These are phyloP conservation scores for Diaporthe humulicola DNA, from an alignment of 2,329 filamentous ascomycete genomes.

Conservation along the genomic window DNA sequence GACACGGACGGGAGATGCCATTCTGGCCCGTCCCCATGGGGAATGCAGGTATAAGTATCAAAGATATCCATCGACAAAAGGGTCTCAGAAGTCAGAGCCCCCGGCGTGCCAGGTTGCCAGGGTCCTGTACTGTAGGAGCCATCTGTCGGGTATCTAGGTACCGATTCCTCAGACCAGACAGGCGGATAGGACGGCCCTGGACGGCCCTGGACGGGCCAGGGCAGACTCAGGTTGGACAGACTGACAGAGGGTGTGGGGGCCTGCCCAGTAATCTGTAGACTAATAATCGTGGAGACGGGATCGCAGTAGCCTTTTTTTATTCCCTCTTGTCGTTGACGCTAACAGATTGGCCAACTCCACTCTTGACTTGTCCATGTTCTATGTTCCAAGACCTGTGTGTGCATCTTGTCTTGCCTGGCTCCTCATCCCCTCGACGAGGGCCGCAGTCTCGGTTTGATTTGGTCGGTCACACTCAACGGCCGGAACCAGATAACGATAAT, in stretches of 20 bases:
- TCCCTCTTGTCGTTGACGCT: neutral
- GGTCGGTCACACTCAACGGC: neutral
- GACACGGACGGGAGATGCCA: slow-evolving; percentile 13
- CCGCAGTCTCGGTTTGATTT: neutral
- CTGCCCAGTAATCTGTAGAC: slow-evolving; percentile 15
- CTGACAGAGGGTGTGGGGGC: slow-evolving; percentile 4
- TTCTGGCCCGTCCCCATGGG: slow-evolving; percentile 18
- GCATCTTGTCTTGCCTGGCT: slow-evolving; percentile 19
- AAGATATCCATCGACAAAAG: slow-evolving; percentile 28
- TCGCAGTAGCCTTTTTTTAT: slow-evolving; percentile 14
- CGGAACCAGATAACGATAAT: neutral
- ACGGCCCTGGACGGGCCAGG: too few relatives aligned
- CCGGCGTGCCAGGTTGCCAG: neutral
- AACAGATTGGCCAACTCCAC: slow-evolving; percentile 21
- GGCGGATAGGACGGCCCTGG: neutral
- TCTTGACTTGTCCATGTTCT: slow-evolving; percentile 13
- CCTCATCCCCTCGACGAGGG: neutral
- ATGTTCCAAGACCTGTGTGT: slow-evolving; percentile 17
- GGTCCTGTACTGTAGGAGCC: slow-evolving; percentile 1
- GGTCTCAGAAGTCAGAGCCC: slow-evolving; percentile 16
- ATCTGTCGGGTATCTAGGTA: slow-evolving; percentile 13
- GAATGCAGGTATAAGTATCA: slow-evolving; percentile 14
- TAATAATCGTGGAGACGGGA: slow-evolving; percentile 13
- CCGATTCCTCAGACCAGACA: neutral
- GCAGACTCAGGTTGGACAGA: neutral